Percentiles rank a stretch among this genome's conserved stretches.
Evolutionary conservation across 768 basidiomycete genomes (phyloP).

Genomic region (Trichaptum fuscoviolaceum): DNA sequence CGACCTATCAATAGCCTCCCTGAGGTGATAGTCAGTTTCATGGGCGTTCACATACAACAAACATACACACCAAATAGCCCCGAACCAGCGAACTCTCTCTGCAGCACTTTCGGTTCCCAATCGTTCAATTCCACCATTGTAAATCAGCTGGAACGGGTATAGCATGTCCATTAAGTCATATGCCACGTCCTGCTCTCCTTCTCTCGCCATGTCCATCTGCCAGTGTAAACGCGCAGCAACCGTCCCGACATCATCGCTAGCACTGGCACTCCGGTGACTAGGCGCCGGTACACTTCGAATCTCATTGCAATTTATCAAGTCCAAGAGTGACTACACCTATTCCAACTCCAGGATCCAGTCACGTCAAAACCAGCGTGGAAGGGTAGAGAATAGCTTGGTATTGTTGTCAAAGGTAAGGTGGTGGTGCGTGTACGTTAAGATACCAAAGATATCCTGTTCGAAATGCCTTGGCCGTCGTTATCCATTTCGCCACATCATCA

Average conservation of each 20-base stretch:
- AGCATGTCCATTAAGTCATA: constrained; percentile 57
- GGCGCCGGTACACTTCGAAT: constrained; percentile 82
- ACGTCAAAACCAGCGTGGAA: constrained; percentile 80
- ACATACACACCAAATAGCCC: constrained; percentile 70
- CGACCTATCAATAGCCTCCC: constrained; percentile 75
- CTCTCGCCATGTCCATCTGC: constrained; percentile 23
- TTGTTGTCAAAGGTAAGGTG: constrained; percentile 75
- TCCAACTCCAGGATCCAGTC: constrained; percentile 80
- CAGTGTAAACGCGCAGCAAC: constrained; percentile 68
- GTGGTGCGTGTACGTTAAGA: constrained; percentile 81
- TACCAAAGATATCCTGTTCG: constrained; percentile 87
- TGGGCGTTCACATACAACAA: background rate
- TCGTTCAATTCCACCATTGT: constrained; percentile 84
- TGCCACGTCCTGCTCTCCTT: constrained; percentile 26
- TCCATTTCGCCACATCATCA: too few species aligned
- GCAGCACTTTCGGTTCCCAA: constrained; percentile 84
- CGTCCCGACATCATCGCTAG: constrained; percentile 87
- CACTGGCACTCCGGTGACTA: constrained; percentile 70
- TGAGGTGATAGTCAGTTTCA: constrained; percentile 22
- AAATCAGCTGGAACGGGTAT: constrained; percentile 88
- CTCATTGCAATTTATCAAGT: constrained; percentile 80
- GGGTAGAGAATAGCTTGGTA: constrained; percentile 80
- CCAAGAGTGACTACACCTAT: constrained; percentile 82
- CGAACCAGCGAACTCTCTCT: constrained; percentile 88
- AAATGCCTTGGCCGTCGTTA: constrained; percentile 25